Base-by-base conservation (phyloP, 2,329 filamentous ascomycete species). In the Metarhizium sp. region DNA sequence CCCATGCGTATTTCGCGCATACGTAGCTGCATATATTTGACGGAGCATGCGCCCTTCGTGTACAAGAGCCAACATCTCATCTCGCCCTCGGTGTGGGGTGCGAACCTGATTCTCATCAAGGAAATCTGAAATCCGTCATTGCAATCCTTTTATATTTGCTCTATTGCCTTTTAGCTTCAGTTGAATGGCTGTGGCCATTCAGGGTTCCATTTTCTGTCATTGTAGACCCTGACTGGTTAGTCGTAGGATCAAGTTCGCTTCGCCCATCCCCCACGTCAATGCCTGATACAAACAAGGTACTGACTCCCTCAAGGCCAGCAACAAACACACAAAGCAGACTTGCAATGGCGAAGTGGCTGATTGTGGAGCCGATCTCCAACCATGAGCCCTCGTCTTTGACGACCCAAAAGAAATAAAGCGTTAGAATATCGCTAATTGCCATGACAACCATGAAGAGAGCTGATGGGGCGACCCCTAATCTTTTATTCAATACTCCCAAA, bases 341-440 rank as follows among this genome's bases (percentile, higher is more conserved):
- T 18, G 91, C 92, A 73, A 99, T 97, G 58, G 85, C 84, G 71
- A 97, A 99, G 69, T 97, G 92, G 65, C 84, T 95, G 61, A 99
- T 99, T 3, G 90, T 96, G 32, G 90, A 95, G 36, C 94, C 94
- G 67, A 99, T 99, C 68, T 99, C 94, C 57, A 99, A 74, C 94
- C 94, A 99, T 25, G 88, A 94, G 0, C 94, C 94, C 68, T 99
- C 94, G 63, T 99, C 94, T 65, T 88, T 88, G 49, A 99, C 94
- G 64, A 96, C 90, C 84, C 90, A 99, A 73, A 99, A 99, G 76
- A 99, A 99, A 64, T 94, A 90, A 53, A 99, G 78, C 3, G 94
- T 97, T 68, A 97, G 78, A 51, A 96, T 83, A 67, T 99, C 94
- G 58, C 88, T 92, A 52, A 95, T 82, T 0, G 88, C 88, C 83